A percentile compares a stretch with the other conserved stretches of the same genome.
These are phyloP conservation scores for Chalciporus piperatus DNA, from an alignment of 768 basidiomycete genomes.

Conservation along the genomic window DNA sequence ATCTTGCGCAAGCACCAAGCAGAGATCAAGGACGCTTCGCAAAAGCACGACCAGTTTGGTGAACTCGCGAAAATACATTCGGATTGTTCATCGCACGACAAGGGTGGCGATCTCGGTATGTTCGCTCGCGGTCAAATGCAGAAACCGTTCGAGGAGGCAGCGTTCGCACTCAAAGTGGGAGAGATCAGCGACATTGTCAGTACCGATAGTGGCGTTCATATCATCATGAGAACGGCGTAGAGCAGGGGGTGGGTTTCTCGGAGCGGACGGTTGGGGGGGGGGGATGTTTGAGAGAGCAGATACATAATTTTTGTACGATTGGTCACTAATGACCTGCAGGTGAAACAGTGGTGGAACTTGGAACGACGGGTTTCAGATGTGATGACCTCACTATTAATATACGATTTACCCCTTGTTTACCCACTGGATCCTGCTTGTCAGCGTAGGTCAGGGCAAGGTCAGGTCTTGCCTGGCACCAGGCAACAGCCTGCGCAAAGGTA, in stretches of 20 bases:
- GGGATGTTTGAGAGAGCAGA: neutral
- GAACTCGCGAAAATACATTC: slow-evolving; percentile 74
- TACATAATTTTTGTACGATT: slow-evolving; percentile 4
- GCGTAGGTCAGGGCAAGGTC: no score
- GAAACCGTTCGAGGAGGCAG: slow-evolving; percentile 91
- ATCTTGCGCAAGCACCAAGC: slow-evolving; percentile 64
- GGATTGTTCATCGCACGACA: slow-evolving; percentile 84
- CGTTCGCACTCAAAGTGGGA: slow-evolving; percentile 67
- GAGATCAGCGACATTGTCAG: slow-evolving; percentile 79
- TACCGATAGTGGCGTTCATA: slow-evolving; percentile 93
- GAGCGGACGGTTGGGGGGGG: slow-evolving; percentile 21
- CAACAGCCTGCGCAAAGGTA: no score
- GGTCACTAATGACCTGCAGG: neutral
- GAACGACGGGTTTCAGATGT: no score
- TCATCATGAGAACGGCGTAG: slow-evolving; percentile 83
- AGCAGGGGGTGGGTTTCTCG: slow-evolving; percentile 23
- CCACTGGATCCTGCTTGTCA: no score
- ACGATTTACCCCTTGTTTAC: no score
- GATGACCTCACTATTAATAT: no score
- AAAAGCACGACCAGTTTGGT: slow-evolving; percentile 60
- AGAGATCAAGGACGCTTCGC: slow-evolving; percentile 48
- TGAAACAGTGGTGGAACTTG: no score
- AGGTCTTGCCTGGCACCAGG: no score
- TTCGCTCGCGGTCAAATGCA: slow-evolving; percentile 93
- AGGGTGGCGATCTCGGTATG: slow-evolving; percentile 84